Percentiles rank a stretch among this genome's conserved stretches.
These are phyloP conservation scores for Plasmodium fragile DNA, from an alignment of 169 alveolate species.

Conservation along the genomic window DNA sequence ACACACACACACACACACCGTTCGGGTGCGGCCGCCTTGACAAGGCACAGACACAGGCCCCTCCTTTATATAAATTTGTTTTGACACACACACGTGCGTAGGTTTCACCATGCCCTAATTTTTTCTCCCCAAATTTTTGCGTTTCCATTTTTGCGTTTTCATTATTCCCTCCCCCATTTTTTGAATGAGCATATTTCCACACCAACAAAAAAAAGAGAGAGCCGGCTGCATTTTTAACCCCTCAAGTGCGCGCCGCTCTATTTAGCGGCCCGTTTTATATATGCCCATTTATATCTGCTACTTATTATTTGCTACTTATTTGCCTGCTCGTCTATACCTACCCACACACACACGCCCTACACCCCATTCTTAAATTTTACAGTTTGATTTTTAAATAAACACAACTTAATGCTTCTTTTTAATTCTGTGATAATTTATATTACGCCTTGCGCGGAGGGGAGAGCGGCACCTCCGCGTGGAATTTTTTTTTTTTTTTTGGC, in stretches of 20 bases:
- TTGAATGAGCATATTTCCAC: not conserved
- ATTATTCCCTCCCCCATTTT: not conserved
- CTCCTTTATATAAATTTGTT: not conserved
- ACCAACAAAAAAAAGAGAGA: not conserved
- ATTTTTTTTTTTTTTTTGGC: no score
- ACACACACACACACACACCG: not conserved
- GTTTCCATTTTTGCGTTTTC: not conserved
- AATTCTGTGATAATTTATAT: conserved; percentile 7
- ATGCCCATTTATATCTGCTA: not conserved
- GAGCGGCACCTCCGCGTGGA: not conserved
- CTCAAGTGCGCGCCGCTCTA: no score
- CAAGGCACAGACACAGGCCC: not conserved
- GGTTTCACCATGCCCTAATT: not conserved
- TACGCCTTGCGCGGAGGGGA: not conserved
- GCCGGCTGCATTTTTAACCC: not conserved
- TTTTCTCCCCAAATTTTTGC: not conserved
- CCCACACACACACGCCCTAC: not conserved
- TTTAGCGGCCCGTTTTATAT: not conserved
- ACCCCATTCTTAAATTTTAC: not conserved
- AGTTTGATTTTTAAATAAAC: conserved; percentile 3
- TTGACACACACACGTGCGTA: not conserved
- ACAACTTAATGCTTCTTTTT: not conserved
- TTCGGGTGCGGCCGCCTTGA: not conserved
- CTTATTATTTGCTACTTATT: not conserved
- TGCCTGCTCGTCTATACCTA: not conserved